Base-by-base conservation (phyloP, 371 early-diverging fungal species). In the Mycotypha africana region DNA sequence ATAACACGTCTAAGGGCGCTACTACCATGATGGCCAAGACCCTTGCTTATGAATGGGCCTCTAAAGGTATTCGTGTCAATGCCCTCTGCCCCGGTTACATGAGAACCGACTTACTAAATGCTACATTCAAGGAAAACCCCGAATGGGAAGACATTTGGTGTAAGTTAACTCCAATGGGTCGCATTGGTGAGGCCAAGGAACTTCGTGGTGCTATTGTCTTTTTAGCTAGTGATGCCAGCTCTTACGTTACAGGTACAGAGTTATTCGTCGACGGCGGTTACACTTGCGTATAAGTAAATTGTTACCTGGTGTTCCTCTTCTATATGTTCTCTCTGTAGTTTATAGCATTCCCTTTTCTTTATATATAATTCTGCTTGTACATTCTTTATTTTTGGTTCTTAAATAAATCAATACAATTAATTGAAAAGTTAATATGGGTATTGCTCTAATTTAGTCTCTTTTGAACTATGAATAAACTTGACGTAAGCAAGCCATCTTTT, bases 161-260 rank as follows among this genome's bases (percentile, higher is more conserved):
- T 15, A 44, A 58, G 5, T 35, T 59, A 17, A 62, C 63, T n/a
- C 74, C 74, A 3, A 67, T 70, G 67, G 56, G 62, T 40, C 70
- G 77, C 20, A 43, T 74, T 60, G 87, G 86, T 38, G 59, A 67
- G 15, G 69, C 84, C 43, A 60, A 63, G 17, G 89, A 88, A 52
- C 75, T 88, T 33, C 82, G 80, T 50, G 79, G 82, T 45, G 79
- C 85, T 16, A 74, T 86, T 17, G 59, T 87, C 31, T 90, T 74
- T 59, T 65, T 90, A 45, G 83, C 79, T 16, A 79, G 81, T 22
- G 85, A 80, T 38, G 82, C 83, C 3, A 83, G 73, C 40, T 49
- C 70, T 22, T 84, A 65, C 55, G 68, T 85, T 22, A 81, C 80
- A 10, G 84, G 79, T 28, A 43, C 65, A 23, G 65, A 74, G 15